Percentiles rank a stretch among this genome's conserved stretches.
Evolutionary conservation across 2,329 filamentous ascomycete species (phyloP).

Genomic region (Penicillium sp.): DNA sequence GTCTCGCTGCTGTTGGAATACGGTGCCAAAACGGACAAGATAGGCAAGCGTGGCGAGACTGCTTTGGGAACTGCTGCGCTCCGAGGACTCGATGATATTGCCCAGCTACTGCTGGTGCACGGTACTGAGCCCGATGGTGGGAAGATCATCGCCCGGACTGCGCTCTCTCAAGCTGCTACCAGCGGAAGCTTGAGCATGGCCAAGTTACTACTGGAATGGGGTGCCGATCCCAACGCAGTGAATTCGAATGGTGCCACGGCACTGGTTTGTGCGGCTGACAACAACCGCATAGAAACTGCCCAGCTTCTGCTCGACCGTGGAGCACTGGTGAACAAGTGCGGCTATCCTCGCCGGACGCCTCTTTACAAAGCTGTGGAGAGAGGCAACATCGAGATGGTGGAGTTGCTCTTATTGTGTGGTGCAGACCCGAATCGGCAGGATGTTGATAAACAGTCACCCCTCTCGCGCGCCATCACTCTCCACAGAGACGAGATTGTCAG

Average conservation of each 20-base stretch:
- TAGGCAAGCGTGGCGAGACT: constrained; percentile 3
- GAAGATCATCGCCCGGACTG: constrained; percentile 2
- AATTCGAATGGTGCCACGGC: constrained; percentile 12
- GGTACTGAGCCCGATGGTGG: constrained; percentile 6
- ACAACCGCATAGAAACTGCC: constrained; percentile 11
- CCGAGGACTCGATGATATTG: constrained; percentile 11
- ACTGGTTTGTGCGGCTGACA: constrained; percentile 11
- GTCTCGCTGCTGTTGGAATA: constrained; percentile 12
- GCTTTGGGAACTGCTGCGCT: constrained; percentile 10
- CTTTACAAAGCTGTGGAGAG: constrained; percentile 14
- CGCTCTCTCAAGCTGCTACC: constrained; percentile 11
- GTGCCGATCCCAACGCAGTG: constrained; percentile 14
- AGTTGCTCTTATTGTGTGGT: constrained; percentile 10
- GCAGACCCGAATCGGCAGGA: constrained; percentile 12
- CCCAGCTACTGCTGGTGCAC: constrained; percentile 7
- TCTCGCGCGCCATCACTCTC: constrained; percentile 1
- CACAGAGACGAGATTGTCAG: constrained; percentile 1
- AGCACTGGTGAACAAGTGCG: constrained; percentile 6
- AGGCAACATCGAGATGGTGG: constrained; percentile 2
- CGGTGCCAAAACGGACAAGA: constrained; percentile 3
- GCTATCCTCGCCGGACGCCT: constrained; percentile 7
- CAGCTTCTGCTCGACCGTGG: constrained; percentile 12
- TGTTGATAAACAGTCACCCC: constrained; percentile 2
- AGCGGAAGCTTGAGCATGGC: constrained; percentile 11
- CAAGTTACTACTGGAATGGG: constrained; percentile 9